These are phyloP conservation scores for Coemansia sp. DNA, from an alignment of 192 early-diverging fungal genomes.

Conservation along the genomic window DNA sequence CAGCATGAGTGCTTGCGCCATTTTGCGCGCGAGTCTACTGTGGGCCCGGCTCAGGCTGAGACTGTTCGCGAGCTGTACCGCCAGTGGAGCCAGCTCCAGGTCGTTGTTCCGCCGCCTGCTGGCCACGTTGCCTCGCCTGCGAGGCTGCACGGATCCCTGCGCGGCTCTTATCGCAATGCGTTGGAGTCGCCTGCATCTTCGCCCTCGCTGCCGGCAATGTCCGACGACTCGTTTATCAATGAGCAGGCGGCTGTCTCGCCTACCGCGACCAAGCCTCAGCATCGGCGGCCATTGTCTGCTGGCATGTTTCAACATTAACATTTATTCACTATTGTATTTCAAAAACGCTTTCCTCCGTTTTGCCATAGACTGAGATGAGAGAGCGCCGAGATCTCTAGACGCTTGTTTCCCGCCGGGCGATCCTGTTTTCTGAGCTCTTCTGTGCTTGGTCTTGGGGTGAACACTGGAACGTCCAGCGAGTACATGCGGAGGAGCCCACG, in stretches of 20 bases:
- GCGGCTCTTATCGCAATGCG: not conserved
- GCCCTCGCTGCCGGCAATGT: slow-evolving; percentile 6
- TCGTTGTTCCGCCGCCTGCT: slow-evolving; percentile 16
- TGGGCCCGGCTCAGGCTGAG: slow-evolving; percentile 31
- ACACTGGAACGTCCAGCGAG: slow-evolving; percentile 31
- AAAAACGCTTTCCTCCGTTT: not conserved
- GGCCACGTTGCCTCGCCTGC: slow-evolving; percentile 21
- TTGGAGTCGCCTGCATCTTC: not conserved
- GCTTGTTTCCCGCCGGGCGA: slow-evolving; percentile 15
- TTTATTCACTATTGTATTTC: not conserved
- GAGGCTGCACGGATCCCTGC: not conserved
- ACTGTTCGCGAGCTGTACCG: slow-evolving; percentile 24
- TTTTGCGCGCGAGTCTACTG: slow-evolving; percentile 34
- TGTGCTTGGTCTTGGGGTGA: slow-evolving; percentile 12
- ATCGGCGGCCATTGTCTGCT: not conserved
- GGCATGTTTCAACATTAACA: not conserved
- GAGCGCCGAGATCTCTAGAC: slow-evolving; percentile 22
- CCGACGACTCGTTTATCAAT: not conserved
- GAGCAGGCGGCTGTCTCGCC: not conserved
- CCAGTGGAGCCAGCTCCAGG: slow-evolving; percentile 45
- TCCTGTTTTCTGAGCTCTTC: not conserved
- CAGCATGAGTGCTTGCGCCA: slow-evolving; percentile 37
- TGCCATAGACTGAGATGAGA: slow-evolving; percentile 24
- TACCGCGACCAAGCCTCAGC: not conserved
- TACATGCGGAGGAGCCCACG: slow-evolving; percentile 25